Evolutionary conservation across 805 yeast species (phyloP).

Genomic region (Schizosaccharomyces japonicus): DNA sequence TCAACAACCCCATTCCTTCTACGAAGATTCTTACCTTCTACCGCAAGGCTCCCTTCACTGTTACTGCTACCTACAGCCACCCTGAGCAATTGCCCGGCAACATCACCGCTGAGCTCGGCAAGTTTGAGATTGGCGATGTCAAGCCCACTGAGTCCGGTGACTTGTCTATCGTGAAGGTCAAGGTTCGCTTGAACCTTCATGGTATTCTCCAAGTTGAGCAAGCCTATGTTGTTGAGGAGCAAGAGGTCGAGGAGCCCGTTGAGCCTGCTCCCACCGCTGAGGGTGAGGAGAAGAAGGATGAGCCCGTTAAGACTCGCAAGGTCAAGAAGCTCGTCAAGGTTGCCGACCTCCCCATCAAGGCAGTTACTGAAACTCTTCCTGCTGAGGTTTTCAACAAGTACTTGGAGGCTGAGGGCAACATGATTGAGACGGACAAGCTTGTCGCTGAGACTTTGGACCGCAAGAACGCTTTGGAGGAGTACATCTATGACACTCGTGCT

Average conservation of each 20-base stretch:
- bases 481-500: constrained; percentile 90
- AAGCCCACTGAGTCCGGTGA: constrained; percentile 47
- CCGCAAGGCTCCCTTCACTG: constrained; percentile 70
- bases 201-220: constrained; percentile 85
- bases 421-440: constrained; percentile 77
- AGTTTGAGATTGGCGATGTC: constrained; percentile 74
- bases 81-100: constrained; percentile 50
- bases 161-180: constrained; percentile 64
- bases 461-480: constrained; percentile 94
- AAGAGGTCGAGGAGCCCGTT: constrained; percentile 66
- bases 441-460: constrained; percentile 97
- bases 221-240: constrained; percentile 86
- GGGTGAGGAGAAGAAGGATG: constrained; percentile 16
- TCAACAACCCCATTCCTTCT: constrained; percentile 77
- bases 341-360: constrained; percentile 42
- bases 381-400: constrained; percentile 15
- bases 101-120: constrained; percentile 41
- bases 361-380: constrained; percentile 40
- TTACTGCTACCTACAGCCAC: constrained; percentile 69
- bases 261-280: constrained; percentile 15
- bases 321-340: constrained; percentile 88
- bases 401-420: constrained; percentile 62
- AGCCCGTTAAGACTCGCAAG: constrained; percentile 52
- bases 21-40: constrained; percentile 85
- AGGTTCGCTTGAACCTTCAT: constrained; percentile 90